A percentile compares a stretch with the other conserved stretches of the same genome.
Conservation (phyloP, 495 filamentous ascomycete species). For the Rhizodiscina lignyota region DNA sequence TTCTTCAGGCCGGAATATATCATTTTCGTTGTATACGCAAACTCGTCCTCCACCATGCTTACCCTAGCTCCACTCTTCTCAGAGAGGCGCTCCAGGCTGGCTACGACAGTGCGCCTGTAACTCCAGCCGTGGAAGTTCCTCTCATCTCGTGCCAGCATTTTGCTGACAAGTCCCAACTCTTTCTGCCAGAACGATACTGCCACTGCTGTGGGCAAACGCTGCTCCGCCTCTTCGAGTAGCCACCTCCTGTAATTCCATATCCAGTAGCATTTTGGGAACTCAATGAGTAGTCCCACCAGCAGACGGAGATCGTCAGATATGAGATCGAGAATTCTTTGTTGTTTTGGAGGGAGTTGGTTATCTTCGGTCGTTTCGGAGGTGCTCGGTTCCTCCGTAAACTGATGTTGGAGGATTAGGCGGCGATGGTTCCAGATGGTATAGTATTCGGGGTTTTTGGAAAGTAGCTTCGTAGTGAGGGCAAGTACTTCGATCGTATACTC, state of each 20-base stretch:
- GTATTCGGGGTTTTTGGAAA: constrained; percentile 86
- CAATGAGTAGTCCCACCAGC: constrained; percentile 62
- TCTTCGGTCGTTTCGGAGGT: neutral
- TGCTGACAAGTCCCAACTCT: constrained; percentile 63
- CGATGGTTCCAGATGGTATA: constrained; percentile 98
- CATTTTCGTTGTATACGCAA: constrained; percentile 80
- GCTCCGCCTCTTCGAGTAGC: constrained; percentile 56
- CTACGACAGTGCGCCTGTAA: constrained; percentile 64
- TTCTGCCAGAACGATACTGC: constrained; percentile 46
- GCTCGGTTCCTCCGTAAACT: constrained; percentile 8
- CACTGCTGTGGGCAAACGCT: constrained; percentile 1
- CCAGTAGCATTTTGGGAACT: constrained; percentile 97
- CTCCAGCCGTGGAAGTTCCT: constrained; percentile 97
- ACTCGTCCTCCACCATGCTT: constrained; percentile 47
- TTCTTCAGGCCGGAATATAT: constrained; percentile 71
- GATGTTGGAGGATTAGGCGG: constrained; percentile 39
- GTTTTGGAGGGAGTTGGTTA: constrained; percentile 3
- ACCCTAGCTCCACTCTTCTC: constrained; percentile 7
- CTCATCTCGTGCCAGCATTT: constrained; percentile 73
- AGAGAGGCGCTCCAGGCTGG: constrained; percentile 44
- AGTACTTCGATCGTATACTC: constrained; percentile 47
- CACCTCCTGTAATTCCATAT: constrained; percentile 96
- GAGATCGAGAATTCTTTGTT: constrained; percentile 15
- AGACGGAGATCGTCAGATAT: constrained; percentile 55
- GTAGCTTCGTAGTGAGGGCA: constrained; percentile 58